phyloP scores from a whole-genome alignment of 257 asterid genomes.

The Plantago major region DNA sequence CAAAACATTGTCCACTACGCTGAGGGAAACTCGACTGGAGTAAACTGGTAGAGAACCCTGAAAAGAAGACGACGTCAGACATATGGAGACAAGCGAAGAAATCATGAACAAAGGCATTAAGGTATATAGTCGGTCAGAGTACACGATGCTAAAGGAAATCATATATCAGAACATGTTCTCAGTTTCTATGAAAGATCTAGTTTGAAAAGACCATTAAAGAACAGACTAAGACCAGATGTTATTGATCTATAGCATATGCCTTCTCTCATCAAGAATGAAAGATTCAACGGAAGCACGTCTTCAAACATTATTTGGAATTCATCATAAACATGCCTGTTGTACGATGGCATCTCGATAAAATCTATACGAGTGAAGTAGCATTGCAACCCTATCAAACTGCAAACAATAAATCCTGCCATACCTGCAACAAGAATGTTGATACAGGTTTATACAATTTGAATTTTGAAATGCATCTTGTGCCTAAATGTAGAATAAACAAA shows the following conservation, averaged over 20 bases:
- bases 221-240: slow-evolving; percentile 4
- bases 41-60: slow-evolving; percentile 92
- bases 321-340: slow-evolving; percentile 59
- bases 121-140: background rate
- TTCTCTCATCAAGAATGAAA: background rate
- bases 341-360: slow-evolving; percentile 93
- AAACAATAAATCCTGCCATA: slow-evolving; percentile 97
- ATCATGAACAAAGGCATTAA: slow-evolving; percentile 2
- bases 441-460: slow-evolving; percentile 20
- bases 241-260: slow-evolving; percentile 4
- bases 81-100: slow-evolving; percentile 3
- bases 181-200: background rate
- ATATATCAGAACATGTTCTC: background rate
- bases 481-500: background rate
- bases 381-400: slow-evolving; percentile 86
- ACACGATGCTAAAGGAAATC: slow-evolving; percentile 4
- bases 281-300: slow-evolving; percentile 6
- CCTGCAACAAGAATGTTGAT: slow-evolving; percentile 42
- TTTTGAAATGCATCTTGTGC: slow-evolving; percentile 15
- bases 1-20: slow-evolving; percentile 80
- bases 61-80: slow-evolving; percentile 15
- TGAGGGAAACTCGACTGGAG: slow-evolving; percentile 67
- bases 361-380: slow-evolving; percentile 77
- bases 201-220: slow-evolving; percentile 3
- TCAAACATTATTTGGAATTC: slow-evolving; percentile 7